Base-by-base conservation (phyloP, 257 asterid genomes). In the Ligustrum vulgare region DNA sequence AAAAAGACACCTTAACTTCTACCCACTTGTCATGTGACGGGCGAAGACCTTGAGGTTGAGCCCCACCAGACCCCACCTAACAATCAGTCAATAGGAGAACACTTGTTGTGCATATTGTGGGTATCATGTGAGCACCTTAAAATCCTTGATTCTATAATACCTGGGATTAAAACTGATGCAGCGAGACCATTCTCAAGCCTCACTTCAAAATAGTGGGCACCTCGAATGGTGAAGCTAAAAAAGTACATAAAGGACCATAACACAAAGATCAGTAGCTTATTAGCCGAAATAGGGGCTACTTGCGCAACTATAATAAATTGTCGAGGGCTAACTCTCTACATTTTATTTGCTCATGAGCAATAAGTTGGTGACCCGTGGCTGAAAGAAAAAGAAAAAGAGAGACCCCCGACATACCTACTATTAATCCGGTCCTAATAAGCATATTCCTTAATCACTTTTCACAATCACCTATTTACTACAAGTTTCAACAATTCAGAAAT, bases 391-490 rank as follows among this genome's bases (percentile, higher is more conserved):
- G n/a, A n/a, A n/a, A n/a, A n/a, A n/a, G n/a, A n/a, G n/a, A n/a
- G n/a, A n/a, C n/a, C n/a, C n/a, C 34, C 8, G 6, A 10, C 34
- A 75, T 69, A 28, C 81, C 81, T 74, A 80, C 72, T 51, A 74
- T 74, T 80, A 54, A 70, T 43, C 28, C 20, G 32, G 74, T 64
- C 74, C 76, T 35, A 15, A 67, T 72, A 63, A 72, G 70, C 77
- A 35, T 62, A 60, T 32, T 65, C 54, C n/a, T 49, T 69, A 82
- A 82, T 83, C 80, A 86, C 89, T 88, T 88, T 90, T 84, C 92
- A 89, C 94, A 90, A 91, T 87, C 81, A 86, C 92, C 96, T 91
- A 91, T 43, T 78, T 84, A 87, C 86, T 86, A 84, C 86, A 84
- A 84, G 89, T 84, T 89, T 80, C 83, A 89, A 84, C 91, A 89